Evolutionary conservation across 2,329 filamentous ascomycete genomes (phyloP).

Genomic region (Neofusicoccum umdonicola): DNA sequence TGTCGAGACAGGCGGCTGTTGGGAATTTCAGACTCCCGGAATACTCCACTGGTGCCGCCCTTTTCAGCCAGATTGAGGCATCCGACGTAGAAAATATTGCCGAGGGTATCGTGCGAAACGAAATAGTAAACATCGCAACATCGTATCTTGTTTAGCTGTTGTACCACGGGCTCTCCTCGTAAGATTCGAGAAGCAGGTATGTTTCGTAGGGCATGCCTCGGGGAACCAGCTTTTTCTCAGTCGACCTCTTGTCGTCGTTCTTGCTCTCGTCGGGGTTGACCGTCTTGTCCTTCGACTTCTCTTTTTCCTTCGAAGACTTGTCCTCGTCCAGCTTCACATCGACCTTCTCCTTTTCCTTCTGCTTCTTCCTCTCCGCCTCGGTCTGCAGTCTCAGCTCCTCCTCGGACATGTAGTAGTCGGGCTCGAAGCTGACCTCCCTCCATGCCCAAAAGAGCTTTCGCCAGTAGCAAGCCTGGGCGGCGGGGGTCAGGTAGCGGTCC

Average conservation of each 20-base stretch:
- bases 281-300: background rate
- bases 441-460: conserved; percentile 44
- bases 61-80: background rate
- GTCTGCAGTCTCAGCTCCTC: conserved; percentile 6
- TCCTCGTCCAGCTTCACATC: conserved; percentile 12
- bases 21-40: background rate
- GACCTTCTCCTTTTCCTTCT: conserved; percentile 9
- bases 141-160: conserved; percentile 7
- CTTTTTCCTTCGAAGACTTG: conserved; percentile 1
- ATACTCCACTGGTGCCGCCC: background rate
- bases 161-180: conserved; percentile 18
- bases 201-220: conserved; percentile 18
- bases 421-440: conserved; percentile 33
- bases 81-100: background rate
- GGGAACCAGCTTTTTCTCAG: conserved; percentile 2
- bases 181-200: conserved; percentile 13
- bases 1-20: background rate
- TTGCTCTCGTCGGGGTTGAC: conserved; percentile 8
- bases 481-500: conserved; percentile 54
- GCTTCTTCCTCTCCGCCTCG: conserved; percentile 8
- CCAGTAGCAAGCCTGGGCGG: conserved; percentile 58
- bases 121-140: background rate
- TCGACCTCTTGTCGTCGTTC: conserved; percentile 9
- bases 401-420: conserved; percentile 20
- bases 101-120: conserved; percentile 4